phyloP scores from a whole-genome alignment of 306 rosid genomes.

The Adenanthera pavonina region DNA sequence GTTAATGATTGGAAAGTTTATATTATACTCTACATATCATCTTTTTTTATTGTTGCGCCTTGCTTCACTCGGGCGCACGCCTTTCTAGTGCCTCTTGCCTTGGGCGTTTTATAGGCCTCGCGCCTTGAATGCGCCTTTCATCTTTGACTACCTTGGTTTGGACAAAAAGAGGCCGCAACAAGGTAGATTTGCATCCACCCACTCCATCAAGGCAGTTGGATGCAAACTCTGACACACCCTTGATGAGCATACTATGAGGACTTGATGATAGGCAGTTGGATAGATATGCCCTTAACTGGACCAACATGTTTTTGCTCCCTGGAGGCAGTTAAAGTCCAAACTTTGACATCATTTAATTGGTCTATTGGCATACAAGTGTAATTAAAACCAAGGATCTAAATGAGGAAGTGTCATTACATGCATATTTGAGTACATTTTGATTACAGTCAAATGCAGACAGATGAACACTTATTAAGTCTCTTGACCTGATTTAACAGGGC shows the following conservation, averaged over 20 bases:
- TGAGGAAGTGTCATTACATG: neutral
- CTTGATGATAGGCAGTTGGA: slow-evolving; percentile 1
- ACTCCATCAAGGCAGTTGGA: neutral
- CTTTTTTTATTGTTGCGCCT: no score
- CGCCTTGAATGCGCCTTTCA: no score
- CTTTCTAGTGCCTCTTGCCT: no score
- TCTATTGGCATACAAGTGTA: neutral
- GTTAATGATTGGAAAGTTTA: no score
- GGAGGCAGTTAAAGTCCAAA: neutral
- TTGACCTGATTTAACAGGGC: neutral
- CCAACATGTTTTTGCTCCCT: neutral
- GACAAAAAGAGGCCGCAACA: slow-evolving; percentile 5
- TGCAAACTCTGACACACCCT: slow-evolving; percentile 2
- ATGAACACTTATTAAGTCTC: neutral
- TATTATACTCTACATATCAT: no score
- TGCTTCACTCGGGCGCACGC: no score
- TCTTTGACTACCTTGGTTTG: no score
- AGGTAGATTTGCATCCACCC: neutral
- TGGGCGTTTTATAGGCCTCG: no score
- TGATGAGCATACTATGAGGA: neutral
- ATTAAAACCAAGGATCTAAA: neutral
- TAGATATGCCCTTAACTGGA: neutral
- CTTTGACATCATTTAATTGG: neutral
- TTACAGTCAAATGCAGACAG: neutral
- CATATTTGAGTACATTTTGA: neutral